Percentiles rank a stretch among this genome's conserved stretches.
These are phyloP conservation scores for Penicillium sp. DNA, from an alignment of 2,329 filamentous ascomycete species.

Conservation along the genomic window DNA sequence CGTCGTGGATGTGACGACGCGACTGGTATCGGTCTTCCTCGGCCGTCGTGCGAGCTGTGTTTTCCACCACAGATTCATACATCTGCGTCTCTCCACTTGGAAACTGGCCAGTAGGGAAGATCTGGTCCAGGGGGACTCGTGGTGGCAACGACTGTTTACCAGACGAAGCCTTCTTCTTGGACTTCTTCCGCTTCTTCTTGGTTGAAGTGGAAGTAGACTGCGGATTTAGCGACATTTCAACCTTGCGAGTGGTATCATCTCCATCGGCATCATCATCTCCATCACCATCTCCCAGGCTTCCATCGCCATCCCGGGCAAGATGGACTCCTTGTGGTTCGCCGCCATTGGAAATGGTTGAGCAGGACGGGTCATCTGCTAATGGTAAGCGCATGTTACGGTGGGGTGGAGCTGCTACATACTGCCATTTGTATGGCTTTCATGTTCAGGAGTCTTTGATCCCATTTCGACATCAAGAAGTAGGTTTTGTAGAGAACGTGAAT, in stretches of 20 bases:
- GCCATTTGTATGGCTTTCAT: constrained; percentile 29
- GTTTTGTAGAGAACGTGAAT: background rate
- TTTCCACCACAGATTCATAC: constrained; percentile 41
- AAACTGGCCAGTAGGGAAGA: constrained; percentile 45
- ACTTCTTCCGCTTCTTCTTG: constrained; percentile 43
- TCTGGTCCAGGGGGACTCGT: constrained; percentile 43
- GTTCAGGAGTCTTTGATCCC: constrained; percentile 42
- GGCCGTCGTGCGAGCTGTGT: constrained; percentile 44
- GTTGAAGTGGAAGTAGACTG: constrained; percentile 36
- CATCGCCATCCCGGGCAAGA: constrained; percentile 43
- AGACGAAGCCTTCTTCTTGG: constrained; percentile 43
- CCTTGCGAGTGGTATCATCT: constrained; percentile 13
- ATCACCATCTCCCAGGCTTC: constrained; percentile 35
- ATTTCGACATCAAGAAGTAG: constrained; percentile 29
- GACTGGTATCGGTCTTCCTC: constrained; percentile 46
- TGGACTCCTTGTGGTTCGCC: constrained; percentile 44
- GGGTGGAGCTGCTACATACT: constrained; percentile 27
- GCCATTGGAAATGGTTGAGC: constrained; percentile 28
- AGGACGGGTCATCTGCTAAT: constrained; percentile 20
- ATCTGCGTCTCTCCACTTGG: constrained; percentile 46
- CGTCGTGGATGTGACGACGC: constrained; percentile 42
- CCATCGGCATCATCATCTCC: constrained; percentile 16
- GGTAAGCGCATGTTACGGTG: constrained; percentile 6
- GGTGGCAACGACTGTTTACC: constrained; percentile 46
- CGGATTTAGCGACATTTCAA: constrained; percentile 17